These are phyloP conservation scores for Cladosporium cucumerinum DNA, from an alignment of 2,329 filamentous ascomycete genomes.

Conservation along the genomic window DNA sequence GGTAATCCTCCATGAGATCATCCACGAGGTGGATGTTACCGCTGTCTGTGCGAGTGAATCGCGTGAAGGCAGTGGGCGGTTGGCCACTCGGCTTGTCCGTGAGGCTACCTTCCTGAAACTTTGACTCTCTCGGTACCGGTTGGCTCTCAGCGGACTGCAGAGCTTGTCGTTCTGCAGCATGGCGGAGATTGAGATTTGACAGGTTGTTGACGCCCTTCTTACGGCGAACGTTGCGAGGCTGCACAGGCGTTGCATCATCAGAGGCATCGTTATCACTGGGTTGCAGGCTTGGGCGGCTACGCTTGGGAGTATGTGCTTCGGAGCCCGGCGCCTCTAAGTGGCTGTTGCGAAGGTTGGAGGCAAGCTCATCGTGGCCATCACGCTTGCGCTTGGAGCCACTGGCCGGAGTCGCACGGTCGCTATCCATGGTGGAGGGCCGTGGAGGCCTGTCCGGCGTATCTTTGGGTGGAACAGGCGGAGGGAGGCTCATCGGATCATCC, in stretches of 20 bases:
- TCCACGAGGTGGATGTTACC: constrained; percentile 33
- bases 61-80: constrained; percentile 67
- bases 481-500: constrained; percentile 23
- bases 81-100: constrained; percentile 70
- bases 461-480: constrained; percentile 33
- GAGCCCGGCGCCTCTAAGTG: constrained; percentile 22
- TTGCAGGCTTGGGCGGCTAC: constrained; percentile 25
- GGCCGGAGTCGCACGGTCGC: constrained; percentile 19
- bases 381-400: constrained; percentile 34
- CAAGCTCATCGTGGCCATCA: constrained; percentile 22
- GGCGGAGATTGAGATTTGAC: constrained; percentile 34
- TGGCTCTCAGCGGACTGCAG: constrained; percentile 15
- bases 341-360: constrained; percentile 22
- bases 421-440: constrained; percentile 20
- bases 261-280: constrained; percentile 23
- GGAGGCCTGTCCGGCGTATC: constrained; percentile 23
- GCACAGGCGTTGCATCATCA: constrained; percentile 26
- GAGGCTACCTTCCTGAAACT: constrained; percentile 77
- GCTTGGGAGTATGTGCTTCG: constrained; percentile 30
- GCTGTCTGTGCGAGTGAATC: constrained; percentile 32
- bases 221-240: constrained; percentile 31
- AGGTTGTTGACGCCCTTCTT: constrained; percentile 35
- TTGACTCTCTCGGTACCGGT: constrained; percentile 54
- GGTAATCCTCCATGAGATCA: constrained; percentile 40
- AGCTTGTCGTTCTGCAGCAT: constrained; percentile 29